A percentile compares a stretch with the other conserved stretches of the same genome.
Conservation (phyloP, 2,329 filamentous ascomycete species). For the Diaporthe australafricana region DNA sequence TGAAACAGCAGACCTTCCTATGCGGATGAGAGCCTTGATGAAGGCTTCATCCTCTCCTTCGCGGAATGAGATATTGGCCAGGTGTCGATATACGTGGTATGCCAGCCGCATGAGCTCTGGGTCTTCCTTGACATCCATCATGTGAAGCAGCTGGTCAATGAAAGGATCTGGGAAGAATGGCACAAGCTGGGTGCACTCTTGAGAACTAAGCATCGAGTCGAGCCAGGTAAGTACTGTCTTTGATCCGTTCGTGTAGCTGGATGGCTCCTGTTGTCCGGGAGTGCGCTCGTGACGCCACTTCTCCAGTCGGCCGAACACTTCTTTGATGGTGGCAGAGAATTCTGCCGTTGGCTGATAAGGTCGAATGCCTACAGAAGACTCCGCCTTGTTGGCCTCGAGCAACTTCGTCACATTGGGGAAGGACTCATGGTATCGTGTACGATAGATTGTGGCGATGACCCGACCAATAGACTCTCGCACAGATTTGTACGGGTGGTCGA, state of each 20-base stretch:
- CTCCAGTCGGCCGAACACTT: slow-evolving; percentile 84
- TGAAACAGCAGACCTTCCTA: slow-evolving; percentile 84
- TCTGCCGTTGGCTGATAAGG: slow-evolving; percentile 85
- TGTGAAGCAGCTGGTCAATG: slow-evolving; percentile 93
- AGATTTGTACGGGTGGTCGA: slow-evolving; percentile 98
- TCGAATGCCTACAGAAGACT: slow-evolving; percentile 84
- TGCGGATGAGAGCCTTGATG: slow-evolving; percentile 86
- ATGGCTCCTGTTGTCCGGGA: slow-evolving; percentile 92
- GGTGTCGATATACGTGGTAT: slow-evolving; percentile 95
- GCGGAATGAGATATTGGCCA: slow-evolving; percentile 94
- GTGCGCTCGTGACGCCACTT: slow-evolving; percentile 86
- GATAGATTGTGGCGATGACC: slow-evolving; percentile 88
- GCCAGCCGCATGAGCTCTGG: slow-evolving; percentile 93
- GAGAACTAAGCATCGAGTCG: slow-evolving; percentile 88
- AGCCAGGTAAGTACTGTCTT: slow-evolving; percentile 98
- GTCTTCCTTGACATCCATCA: slow-evolving; percentile 99
- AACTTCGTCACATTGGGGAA: slow-evolving; percentile 83
- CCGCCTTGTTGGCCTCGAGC: slow-evolving; percentile 80
- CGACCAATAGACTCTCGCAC: slow-evolving; percentile 95
- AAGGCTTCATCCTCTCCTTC: slow-evolving; percentile 87
- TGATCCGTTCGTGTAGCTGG: slow-evolving; percentile 92
- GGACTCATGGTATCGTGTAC: slow-evolving; percentile 93
- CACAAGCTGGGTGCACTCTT: slow-evolving; percentile 91
- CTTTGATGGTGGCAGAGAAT: slow-evolving; percentile 77
- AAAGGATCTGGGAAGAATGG: slow-evolving; percentile 91